These are phyloP conservation scores for Chlamydomonas sphaeroides DNA, from an alignment of 139 green algal genomes.

Conservation along the genomic window DNA sequence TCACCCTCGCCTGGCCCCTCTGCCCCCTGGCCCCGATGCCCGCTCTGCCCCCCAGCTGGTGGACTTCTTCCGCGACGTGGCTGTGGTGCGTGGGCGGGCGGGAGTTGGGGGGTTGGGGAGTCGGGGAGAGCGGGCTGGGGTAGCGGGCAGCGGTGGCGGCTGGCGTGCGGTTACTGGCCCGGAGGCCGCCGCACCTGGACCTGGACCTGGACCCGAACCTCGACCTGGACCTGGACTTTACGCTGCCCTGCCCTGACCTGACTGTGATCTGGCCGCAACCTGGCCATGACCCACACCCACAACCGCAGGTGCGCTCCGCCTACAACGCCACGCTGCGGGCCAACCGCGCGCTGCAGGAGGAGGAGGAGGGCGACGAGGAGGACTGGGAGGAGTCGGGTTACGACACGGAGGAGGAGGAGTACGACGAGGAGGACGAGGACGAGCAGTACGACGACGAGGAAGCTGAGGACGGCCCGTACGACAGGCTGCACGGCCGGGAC, in stretches of 20 bases:
- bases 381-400: not conserved
- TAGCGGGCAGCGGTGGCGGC: too few relatives aligned
- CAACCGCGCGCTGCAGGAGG: conserved; percentile 1
- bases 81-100: conserved; percentile 34
- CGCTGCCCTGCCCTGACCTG: too few relatives aligned
- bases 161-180: too few relatives aligned
- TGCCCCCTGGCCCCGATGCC: conserved; percentile 46
- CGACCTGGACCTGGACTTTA: too few relatives aligned
- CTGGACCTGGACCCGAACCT: too few relatives aligned
- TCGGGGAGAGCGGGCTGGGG: too few relatives aligned
- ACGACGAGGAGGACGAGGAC: conserved; percentile 13
- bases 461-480: not conserved
- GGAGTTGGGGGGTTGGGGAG: too few relatives aligned
- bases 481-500: too few relatives aligned
- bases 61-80: conserved; percentile 45
- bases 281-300: too few relatives aligned
- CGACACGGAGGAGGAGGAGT: not conserved
- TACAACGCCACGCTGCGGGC: conserved; percentile 37
- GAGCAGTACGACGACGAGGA: not conserved
- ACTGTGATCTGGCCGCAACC: too few relatives aligned
- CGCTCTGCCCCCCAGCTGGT: conserved; percentile 53
- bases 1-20: too few relatives aligned
- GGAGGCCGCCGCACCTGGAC: too few relatives aligned
- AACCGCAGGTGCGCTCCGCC: conserved; percentile 33
- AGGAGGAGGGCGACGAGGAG: conserved; percentile 16